Evolutionary conservation across 2,329 filamentous ascomycete genomes (phyloP).

Genomic region (Macrophomina pseudophaseolina): DNA sequence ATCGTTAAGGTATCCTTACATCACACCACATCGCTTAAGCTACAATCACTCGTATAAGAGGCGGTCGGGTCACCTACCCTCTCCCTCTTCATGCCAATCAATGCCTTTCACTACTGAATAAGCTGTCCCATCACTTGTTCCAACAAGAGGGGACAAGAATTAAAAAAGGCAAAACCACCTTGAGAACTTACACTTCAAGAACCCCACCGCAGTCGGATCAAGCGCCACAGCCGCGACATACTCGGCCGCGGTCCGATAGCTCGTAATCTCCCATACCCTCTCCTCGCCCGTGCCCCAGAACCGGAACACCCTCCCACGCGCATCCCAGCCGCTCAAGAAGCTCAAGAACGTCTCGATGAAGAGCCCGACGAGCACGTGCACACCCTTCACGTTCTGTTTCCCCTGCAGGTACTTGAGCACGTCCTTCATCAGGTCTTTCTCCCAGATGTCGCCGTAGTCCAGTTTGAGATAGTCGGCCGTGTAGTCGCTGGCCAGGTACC

Average conservation of each 20-base stretch:
- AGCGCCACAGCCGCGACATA: not conserved
- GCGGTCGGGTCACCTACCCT: too few relatives aligned
- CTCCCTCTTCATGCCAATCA: too few relatives aligned
- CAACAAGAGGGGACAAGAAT: too few relatives aligned
- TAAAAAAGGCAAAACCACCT: not conserved
- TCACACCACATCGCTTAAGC: too few relatives aligned
- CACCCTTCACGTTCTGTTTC: not conserved
- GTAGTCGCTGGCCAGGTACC: slow-evolving; percentile 1
- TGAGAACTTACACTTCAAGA: not conserved
- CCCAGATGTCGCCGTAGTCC: not conserved
- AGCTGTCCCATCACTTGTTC: too few relatives aligned
- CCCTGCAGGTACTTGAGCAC: not conserved
- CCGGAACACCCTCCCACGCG: not conserved
- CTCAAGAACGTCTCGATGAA: not conserved
- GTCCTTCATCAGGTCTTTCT: not conserved
- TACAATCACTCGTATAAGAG: too few relatives aligned
- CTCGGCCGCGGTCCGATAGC: not conserved
- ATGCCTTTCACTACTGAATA: too few relatives aligned
- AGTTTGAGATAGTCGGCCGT: not conserved
- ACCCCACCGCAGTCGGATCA: not conserved
- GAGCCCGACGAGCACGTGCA: not conserved
- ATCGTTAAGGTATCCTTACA: too few relatives aligned
- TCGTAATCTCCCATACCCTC: not conserved
- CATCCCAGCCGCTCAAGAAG: not conserved
- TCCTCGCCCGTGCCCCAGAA: not conserved